Percentiles rank a stretch among this genome's conserved stretches.
These are phyloP conservation scores for Magnolia officinalis DNA, from an alignment of 164 flowering plant species.

Conservation along the genomic window DNA sequence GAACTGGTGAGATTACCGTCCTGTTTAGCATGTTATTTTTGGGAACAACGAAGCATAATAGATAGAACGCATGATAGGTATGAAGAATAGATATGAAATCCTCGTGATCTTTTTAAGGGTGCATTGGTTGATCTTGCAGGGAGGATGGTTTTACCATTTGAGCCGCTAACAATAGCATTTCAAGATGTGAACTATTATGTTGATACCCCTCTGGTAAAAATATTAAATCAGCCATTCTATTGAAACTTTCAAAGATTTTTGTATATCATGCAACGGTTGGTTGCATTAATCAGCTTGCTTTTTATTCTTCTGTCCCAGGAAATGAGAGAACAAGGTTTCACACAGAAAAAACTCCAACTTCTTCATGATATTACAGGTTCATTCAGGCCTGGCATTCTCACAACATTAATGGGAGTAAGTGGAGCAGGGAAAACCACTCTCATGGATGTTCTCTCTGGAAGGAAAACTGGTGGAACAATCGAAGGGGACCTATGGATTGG, in stretches of 20 bases:
- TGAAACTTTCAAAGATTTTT: background rate
- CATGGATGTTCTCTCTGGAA: slow-evolving; percentile 78
- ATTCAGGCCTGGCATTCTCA: slow-evolving; percentile 73
- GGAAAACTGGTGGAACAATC: slow-evolving; percentile 69
- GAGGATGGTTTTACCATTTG: slow-evolving; percentile 54
- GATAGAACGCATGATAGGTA: background rate
- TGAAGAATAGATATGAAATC: background rate
- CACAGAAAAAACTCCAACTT: slow-evolving; percentile 55
- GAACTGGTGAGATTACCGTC: slow-evolving; percentile 25
- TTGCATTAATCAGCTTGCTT: background rate
- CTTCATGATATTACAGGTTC: slow-evolving; percentile 61
- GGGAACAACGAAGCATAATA: background rate
- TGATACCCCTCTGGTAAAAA: slow-evolving; percentile 56
- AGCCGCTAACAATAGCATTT: slow-evolving; percentile 54
- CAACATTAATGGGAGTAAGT: slow-evolving; percentile 87
- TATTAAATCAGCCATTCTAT: background rate
- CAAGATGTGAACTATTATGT: slow-evolving; percentile 58
- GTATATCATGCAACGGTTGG: background rate
- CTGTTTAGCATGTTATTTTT: background rate
- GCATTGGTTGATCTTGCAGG: slow-evolving; percentile 27
- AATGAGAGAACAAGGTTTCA: slow-evolving; percentile 63
- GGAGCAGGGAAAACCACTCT: slow-evolving; percentile 90
- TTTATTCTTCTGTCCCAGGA: slow-evolving; percentile 32
- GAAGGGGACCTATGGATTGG: slow-evolving; percentile 70
- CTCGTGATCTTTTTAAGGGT: background rate